Conservation (phyloP, 1,139 yeast species). For the Debaryomyces udenii region DNA sequence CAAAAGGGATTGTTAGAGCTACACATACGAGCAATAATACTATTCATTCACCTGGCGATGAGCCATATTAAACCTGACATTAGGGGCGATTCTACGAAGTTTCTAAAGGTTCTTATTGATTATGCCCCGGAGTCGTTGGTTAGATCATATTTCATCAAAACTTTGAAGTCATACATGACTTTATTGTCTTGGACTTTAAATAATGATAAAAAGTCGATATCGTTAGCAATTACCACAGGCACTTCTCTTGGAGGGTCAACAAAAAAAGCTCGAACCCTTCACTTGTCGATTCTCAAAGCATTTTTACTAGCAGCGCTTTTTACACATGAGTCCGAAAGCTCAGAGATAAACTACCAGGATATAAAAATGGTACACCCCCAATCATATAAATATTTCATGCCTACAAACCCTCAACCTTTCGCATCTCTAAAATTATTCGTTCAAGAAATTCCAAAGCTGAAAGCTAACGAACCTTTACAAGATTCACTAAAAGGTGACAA, state of each 20-base stretch:
- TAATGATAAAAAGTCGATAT: conserved; percentile 45
- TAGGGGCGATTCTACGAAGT: conserved; percentile 69
- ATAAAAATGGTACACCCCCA: conserved; percentile 42
- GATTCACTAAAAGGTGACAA: conserved; percentile 25
- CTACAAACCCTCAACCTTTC: conserved; percentile 60
- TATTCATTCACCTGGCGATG: conserved; percentile 92
- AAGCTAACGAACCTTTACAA: not conserved
- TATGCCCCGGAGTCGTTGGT: conserved; percentile 52
- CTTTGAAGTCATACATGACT: conserved; percentile 57
- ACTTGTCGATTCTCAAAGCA: conserved; percentile 46
- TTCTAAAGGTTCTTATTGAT: conserved; percentile 57
- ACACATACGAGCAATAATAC: conserved; percentile 65
- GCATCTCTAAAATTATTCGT: conserved; percentile 58
- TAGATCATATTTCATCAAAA: conserved; percentile 59
- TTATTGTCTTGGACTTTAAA: conserved; percentile 63
- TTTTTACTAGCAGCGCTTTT: conserved; percentile 48
- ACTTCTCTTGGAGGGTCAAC: conserved; percentile 42
- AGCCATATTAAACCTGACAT: conserved; percentile 82
- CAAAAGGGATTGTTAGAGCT: conserved; percentile 64
- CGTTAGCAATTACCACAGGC: conserved; percentile 50
- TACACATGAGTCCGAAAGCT: conserved; percentile 11
- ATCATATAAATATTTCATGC: conserved; percentile 54
- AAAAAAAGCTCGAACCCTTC: conserved; percentile 43
- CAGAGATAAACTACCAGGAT: conserved; percentile 10
- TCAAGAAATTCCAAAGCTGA: conserved; percentile 29